Evolutionary conservation across 208 protist species (phyloP).

Genomic region (Trypanosoma lewisi): DNA sequence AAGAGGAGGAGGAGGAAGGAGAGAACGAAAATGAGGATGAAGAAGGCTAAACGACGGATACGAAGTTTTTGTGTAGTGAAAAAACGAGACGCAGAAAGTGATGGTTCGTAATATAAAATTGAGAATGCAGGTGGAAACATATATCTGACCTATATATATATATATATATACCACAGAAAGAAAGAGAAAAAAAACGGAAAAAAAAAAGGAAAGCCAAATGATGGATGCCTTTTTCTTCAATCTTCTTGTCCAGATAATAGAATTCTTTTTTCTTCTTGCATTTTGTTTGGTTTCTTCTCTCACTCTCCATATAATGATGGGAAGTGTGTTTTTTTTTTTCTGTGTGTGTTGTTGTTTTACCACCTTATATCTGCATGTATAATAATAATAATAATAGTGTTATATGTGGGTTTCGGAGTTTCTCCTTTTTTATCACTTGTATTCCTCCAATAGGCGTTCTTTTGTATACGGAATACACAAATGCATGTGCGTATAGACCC

Average conservation of each 20-base stretch:
- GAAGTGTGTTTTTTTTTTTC: neutral
- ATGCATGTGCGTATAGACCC: too few species aligned
- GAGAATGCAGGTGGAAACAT: neutral
- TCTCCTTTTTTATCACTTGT: too few species aligned
- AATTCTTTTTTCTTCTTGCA: neutral
- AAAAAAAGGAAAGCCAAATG: neutral
- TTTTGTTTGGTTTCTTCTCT: neutral
- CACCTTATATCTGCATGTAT: conserved; percentile 9
- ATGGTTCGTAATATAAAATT: neutral
- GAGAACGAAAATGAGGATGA: conserved; percentile 28
- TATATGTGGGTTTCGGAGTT: too few species aligned
- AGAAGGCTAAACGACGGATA: conserved; percentile 8
- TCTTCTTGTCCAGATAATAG: too few species aligned
- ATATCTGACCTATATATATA: too few species aligned
- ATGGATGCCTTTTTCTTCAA: too few species aligned
- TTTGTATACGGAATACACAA: too few species aligned
- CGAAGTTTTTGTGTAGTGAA: neutral
- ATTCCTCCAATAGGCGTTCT: too few species aligned
- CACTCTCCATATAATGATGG: neutral
- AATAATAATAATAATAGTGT: too few species aligned
- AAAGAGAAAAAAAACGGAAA: neutral
- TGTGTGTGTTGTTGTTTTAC: conserved; percentile 1
- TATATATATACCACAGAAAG: too few species aligned
- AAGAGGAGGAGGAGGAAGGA: conserved; percentile 22
- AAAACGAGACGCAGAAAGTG: neutral